Percentiles rank a stretch among this genome's conserved stretches.
phyloP scores from a whole-genome alignment of 179 eudicot species.

The Spinacia oleracea region DNA sequence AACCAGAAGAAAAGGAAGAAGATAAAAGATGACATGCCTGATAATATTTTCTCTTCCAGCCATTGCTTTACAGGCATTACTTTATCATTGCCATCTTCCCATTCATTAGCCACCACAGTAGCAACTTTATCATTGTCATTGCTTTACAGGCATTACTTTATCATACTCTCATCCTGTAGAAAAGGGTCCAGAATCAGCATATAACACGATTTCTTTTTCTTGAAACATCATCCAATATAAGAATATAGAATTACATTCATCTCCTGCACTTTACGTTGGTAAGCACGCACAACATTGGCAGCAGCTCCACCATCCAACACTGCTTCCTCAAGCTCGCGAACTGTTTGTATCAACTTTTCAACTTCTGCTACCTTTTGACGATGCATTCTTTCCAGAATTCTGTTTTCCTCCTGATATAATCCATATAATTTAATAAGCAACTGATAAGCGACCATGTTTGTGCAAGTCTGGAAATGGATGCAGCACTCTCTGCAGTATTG shows the following conservation, averaged over 20 bases:
- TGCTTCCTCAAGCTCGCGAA: conserved; percentile 88
- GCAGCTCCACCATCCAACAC: conserved; percentile 99
- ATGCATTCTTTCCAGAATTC: conserved; percentile 84
- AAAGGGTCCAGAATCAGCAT: conserved; percentile 1
- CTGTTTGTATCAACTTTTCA: conserved; percentile 90
- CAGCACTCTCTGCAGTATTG: conserved; percentile 14
- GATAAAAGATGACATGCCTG: conserved; percentile 41
- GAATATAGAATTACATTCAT: conserved; percentile 60
- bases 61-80: conserved; percentile 55
- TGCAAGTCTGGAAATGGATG: conserved; percentile 24
- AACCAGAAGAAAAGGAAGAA: not conserved
- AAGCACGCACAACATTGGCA: conserved; percentile 93
- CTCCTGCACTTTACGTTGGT: conserved; percentile 94
- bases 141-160: no score
- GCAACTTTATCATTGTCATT: conserved; percentile 48
- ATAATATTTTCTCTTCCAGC: conserved; percentile 86
- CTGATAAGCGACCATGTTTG: not conserved
- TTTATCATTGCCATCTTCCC: conserved; percentile 48
- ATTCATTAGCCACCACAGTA: conserved; percentile 45
- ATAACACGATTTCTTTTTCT: not conserved
- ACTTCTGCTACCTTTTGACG: conserved; percentile 95
- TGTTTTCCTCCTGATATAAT: conserved; percentile 73
- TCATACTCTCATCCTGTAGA: conserved; percentile 75
- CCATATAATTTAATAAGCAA: not conserved
- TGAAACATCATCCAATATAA: not conserved